Conservation (phyloP, 805 yeast species). For the Yarrowia bubula region DNA sequence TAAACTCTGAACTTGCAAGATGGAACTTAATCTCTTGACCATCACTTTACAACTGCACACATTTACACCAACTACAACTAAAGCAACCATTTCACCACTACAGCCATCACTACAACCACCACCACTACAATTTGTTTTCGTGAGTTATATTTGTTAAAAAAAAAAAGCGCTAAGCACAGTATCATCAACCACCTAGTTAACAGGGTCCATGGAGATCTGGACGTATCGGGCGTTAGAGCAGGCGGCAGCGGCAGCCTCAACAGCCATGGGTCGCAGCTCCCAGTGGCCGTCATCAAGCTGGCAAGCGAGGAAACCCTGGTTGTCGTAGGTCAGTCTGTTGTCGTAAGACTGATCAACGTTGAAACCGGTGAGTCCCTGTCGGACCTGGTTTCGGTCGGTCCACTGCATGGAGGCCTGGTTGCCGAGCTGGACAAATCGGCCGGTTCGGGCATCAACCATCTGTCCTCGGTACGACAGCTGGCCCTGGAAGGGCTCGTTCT, state of each 20-base stretch:
- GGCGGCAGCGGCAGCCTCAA: constrained; percentile 10
- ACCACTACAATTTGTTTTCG: no score
- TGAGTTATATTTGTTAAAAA: neutral
- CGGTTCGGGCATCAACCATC: constrained; percentile 9
- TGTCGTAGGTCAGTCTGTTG: constrained; percentile 4
- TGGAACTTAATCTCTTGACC: no score
- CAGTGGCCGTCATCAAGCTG: constrained; percentile 1
- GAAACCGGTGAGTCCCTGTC: constrained; percentile 14
- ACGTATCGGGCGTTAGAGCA: neutral
- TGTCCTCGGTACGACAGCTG: constrained; percentile 13
- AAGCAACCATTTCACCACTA: no score
- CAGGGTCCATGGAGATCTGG: constrained; percentile 4
- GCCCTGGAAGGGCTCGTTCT: constrained; percentile 1
- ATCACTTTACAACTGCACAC: no score
- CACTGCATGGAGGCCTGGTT: constrained; percentile 14
- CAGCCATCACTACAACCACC: no score
- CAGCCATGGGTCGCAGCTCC: constrained; percentile 5
- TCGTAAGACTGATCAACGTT: neutral
- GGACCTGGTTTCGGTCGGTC: constrained; percentile 13
- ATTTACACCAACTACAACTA: no score
- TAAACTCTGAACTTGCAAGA: no score
- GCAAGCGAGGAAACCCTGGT: constrained; percentile 17
- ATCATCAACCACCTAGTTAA: no score
- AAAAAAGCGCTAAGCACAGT: neutral
- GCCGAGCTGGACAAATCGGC: constrained; percentile 5